Evolutionary conservation across 345 rosid genomes (phyloP), one percentile per base, ranked within the genome.

Genomic region (Dipteronia dyeriana): DNA sequence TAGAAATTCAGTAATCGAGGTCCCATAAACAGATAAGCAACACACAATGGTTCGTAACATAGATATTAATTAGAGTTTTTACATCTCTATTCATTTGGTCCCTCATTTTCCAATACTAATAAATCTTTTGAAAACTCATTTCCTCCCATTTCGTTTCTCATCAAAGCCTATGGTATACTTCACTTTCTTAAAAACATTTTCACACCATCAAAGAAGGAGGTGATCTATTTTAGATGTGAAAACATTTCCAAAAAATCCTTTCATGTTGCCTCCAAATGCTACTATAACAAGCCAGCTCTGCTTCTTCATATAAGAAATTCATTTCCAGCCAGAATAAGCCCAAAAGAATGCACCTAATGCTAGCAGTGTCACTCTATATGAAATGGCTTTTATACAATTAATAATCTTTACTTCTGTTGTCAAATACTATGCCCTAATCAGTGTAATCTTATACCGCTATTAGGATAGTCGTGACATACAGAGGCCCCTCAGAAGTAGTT

Each of bases 241-340:
- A 41, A 41, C 3, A 22, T 29, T 41, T 64, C 39, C 38, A 31
- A 12, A 64, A 26, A 25, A 5, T n/a, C 23, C 41, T 12, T 64
- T 26, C 17, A 26, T 56, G 61, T 26, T 1, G 12, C 68, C 34
- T 22, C 39, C 39, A 54, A 25, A 59, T 59, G 75, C 31, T 7
- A 3, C 7, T 49, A 38, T 41, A 39, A 4, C 66, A 31, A 31
- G 34, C 34, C 34, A 31, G 34, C 20, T 53, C 20, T 71, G 75
- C 3, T n/a, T 20, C 47, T 54, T 19, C 61, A 17, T 19, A 8
- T 0, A 1, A 39, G 29, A 9, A 38, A 12, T 6, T 17, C 25
- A 61, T 41, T 61, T 73, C 39, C 13, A 72, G 57, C 49, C 49
- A 71, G 10, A 64, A 29, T 31, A 64, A 31, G 39, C 7, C 68